These are phyloP conservation scores for Phytophthora hybrid DNA, from an alignment of 352 stramenopile species.

Conservation along the genomic window DNA sequence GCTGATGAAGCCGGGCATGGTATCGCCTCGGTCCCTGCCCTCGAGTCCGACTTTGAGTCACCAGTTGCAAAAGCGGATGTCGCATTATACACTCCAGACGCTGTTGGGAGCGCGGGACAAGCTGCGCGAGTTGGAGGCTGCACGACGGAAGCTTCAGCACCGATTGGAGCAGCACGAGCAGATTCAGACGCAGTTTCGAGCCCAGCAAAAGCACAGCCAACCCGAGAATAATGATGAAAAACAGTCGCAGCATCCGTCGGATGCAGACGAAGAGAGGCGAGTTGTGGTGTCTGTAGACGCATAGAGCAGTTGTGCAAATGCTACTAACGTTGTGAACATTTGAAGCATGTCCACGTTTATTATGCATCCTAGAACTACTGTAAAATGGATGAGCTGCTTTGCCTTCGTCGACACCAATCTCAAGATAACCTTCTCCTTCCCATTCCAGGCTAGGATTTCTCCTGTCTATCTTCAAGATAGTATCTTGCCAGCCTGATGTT, in stretches of 20 bases:
- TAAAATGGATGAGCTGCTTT: background rate
- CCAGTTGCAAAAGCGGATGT: constrained; percentile 79
- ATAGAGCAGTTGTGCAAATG: background rate
- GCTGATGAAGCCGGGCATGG: constrained; percentile 81
- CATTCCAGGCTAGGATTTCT: too few species aligned
- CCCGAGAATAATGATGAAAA: background rate
- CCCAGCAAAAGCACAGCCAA: background rate
- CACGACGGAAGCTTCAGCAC: constrained; percentile 46
- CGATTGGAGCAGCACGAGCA: constrained; percentile 20
- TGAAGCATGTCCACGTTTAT: background rate
- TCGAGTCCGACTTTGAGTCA: constrained; percentile 76
- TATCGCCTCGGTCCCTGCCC: constrained; percentile 78
- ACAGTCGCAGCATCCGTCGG: background rate
- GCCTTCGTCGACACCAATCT: too few species aligned
- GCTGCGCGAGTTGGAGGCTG: constrained; percentile 56
- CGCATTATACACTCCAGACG: constrained; percentile 79
- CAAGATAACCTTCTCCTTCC: too few species aligned
- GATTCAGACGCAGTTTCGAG: background rate
- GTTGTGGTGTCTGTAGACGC: constrained; percentile 19
- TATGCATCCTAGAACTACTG: background rate
- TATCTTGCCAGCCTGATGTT: too few species aligned
- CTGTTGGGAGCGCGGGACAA: constrained; percentile 69
- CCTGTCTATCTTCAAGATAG: too few species aligned
- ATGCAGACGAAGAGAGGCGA: constrained; percentile 4
- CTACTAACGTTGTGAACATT: background rate